Evolutionary conservation across 805 yeast species (phyloP), one percentile per base, ranked within the genome.

Genomic region (Candida tibetensis): DNA sequence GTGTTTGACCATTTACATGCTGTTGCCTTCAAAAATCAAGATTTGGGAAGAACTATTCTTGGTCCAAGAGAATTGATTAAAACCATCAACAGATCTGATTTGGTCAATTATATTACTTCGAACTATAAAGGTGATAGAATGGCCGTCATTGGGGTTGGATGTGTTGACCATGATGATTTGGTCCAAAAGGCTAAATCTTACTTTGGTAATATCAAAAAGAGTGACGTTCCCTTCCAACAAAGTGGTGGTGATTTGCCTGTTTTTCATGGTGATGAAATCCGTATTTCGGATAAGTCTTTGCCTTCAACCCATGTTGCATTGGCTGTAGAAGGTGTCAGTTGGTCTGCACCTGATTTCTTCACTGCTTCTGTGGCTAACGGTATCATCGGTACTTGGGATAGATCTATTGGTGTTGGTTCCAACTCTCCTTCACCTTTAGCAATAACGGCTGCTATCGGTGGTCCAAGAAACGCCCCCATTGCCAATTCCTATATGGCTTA

Each of bases 121-220:
- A 93, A 93, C 69, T 93, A 93, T 66, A 85, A 85, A 55, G 95
- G 97, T 29, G 97, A 93, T 65, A 74, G 98, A 55, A 93, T 93
- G 98, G 98, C 93, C 1, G 72, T 93, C n/a, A 95, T 90, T 28
- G 98, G 96, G 29, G 89, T 95, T 1, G 99, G 99, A 16, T 83
- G 90, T 31, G 95, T 93, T 17, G 79, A 87, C 52, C 99, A 93
- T 65, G 85, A 82, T 5, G 81, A 83, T 46, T 76, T 93, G 39
- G 95, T 89, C 17, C 56, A 71, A 46, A 72, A 81, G 42, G 98
- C 97, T 3, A 74, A 81, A 47, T 70, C 78, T 58, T 76, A 79
- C 55, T 93, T 93, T 60, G 87, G 87, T 9, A 83, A 81, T 51
- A 74, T 85, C 34, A 74, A 79, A 34, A 64, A 68, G 16, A 62